phyloP scores from a whole-genome alignment of 176 grass and related monocot genomes.

The Microstegium vimineum region DNA sequence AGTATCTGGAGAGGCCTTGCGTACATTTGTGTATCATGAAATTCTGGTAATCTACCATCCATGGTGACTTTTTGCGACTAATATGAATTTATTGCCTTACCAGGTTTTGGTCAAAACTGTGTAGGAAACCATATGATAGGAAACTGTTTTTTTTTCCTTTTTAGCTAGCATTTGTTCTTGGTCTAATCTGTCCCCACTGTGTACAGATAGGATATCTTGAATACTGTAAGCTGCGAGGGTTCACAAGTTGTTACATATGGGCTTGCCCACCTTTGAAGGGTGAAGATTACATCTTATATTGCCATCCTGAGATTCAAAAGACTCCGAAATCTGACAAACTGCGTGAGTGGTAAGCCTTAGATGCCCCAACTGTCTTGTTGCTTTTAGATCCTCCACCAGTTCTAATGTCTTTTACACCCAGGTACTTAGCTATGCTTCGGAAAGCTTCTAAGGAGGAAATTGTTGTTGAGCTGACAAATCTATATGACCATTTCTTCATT shows the following conservation, averaged over 20 bases:
- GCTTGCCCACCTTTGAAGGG: conserved; percentile 97
- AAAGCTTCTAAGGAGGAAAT: conserved; percentile 92
- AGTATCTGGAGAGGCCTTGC: conserved; percentile 73
- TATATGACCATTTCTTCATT: conserved; percentile 93
- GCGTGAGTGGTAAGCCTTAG: conserved; percentile 74
- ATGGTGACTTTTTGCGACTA: not conserved
- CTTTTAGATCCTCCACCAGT: conserved; percentile 7
- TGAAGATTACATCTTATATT: conserved; percentile 99
- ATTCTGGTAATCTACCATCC: conserved; percentile 70
- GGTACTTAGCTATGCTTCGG: conserved; percentile 97
- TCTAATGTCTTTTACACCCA: conserved; percentile 27
- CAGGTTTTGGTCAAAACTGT: conserved; percentile 21
- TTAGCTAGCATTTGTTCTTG: not conserved
- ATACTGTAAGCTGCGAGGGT: conserved; percentile 98
- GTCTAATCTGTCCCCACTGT: conserved; percentile 31
- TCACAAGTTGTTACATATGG: conserved; percentile 99
- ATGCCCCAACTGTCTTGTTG: conserved; percentile 1
- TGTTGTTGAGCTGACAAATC: conserved; percentile 91
- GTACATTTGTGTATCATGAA: conserved; percentile 97
- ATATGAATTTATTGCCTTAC: conserved; percentile 13
- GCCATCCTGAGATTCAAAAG: conserved; percentile 99
- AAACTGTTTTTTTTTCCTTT: not conserved
- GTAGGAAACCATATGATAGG: not conserved
- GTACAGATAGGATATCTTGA: conserved; percentile 98
- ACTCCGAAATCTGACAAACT: conserved; percentile 99